Evolutionary conservation across 2,329 filamentous ascomycete species (phyloP).

Genomic region (Fusarium sterilihyphosum): DNA sequence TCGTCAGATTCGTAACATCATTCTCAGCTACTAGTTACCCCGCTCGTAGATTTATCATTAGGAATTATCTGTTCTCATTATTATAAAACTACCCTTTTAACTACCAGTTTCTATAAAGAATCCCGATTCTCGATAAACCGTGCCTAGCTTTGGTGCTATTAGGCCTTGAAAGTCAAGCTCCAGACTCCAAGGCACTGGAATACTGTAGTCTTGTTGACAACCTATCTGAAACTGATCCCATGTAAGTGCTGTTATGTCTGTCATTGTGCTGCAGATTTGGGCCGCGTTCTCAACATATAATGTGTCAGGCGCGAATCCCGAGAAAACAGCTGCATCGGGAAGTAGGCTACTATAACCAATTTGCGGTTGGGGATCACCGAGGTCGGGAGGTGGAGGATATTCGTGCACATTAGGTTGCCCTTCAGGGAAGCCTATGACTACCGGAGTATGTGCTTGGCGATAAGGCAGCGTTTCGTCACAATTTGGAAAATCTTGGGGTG

Average conservation of each 20-base stretch:
- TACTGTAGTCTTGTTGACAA: not conserved
- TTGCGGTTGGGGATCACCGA: not conserved
- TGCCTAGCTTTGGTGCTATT: not conserved
- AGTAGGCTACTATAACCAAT: not conserved
- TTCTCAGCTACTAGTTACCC: too few relatives aligned
- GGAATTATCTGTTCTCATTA: too few relatives aligned
- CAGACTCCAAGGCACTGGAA: not conserved
- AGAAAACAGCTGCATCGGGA: accelerated
- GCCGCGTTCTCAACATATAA: not conserved
- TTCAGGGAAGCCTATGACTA: not conserved
- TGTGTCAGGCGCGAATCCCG: not conserved
- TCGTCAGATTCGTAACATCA: accelerated
- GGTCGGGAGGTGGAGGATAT: not conserved
- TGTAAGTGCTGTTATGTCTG: not conserved
- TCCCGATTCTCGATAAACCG: not conserved
- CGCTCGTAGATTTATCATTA: too few relatives aligned
- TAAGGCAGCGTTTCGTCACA: not conserved
- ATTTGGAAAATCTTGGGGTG: not conserved
- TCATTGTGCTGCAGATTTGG: not conserved
- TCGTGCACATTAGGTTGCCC: accelerated
- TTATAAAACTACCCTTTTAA: not conserved
- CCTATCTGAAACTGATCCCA: not conserved
- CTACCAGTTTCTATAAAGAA: not conserved
- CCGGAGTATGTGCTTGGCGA: too few relatives aligned
- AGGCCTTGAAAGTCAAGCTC: not conserved